These are phyloP conservation scores for Sorghum bicolor DNA, from an alignment of 176 grass and related monocot species.

Conservation along the genomic window DNA sequence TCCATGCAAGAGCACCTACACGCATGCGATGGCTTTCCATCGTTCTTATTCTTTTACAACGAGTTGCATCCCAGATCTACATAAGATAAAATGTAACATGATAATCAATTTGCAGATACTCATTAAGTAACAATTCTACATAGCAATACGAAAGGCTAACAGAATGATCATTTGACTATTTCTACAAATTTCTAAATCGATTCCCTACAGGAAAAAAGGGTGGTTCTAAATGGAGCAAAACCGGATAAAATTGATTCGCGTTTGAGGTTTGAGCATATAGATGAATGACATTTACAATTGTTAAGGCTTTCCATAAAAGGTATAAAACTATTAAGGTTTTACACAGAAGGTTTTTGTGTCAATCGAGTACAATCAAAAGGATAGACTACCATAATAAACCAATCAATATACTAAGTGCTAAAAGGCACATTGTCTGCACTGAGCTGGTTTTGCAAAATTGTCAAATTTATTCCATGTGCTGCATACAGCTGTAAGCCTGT, in stretches of 20 bases:
- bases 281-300: not conserved
- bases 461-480: not conserved
- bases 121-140: not conserved
- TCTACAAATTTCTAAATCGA: not conserved
- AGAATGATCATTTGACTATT: not conserved
- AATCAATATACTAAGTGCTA: not conserved
- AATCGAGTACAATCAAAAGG: not conserved
- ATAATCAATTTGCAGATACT: constrained; percentile 10
- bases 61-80: constrained; percentile 92
- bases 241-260: not conserved
- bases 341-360: not conserved
- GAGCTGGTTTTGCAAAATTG: not conserved
- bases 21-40: constrained; percentile 87
- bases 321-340: not conserved
- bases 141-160: not conserved
- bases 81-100: constrained; percentile 31
- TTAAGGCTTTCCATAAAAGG: not conserved
- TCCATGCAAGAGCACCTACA: constrained; percentile 96
- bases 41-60: constrained; percentile 77
- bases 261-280: not conserved
- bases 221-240: not conserved
- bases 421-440: not conserved
- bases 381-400: not conserved
- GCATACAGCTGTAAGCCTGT: not conserved
- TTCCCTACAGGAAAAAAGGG: not conserved